These are phyloP conservation scores for Aspergillus latus DNA, from an alignment of 2,329 filamentous ascomycete genomes.

Conservation along the genomic window DNA sequence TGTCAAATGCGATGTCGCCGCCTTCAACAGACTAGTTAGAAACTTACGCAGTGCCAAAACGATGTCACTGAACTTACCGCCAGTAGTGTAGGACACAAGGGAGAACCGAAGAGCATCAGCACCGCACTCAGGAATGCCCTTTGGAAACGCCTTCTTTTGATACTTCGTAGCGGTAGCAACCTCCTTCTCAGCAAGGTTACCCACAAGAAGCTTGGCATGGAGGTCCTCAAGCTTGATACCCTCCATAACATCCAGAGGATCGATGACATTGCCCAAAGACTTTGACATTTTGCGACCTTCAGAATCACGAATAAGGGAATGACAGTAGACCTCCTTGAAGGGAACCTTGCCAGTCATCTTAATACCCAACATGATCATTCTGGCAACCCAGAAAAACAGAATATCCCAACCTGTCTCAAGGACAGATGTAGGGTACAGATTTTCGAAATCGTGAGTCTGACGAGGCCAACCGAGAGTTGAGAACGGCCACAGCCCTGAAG, in stretches of 20 bases:
- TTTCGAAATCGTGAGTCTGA: slow-evolving; percentile 73
- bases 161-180: slow-evolving; percentile 84
- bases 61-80: slow-evolving; percentile 47
- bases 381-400: slow-evolving; percentile 79
- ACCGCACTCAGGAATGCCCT: slow-evolving; percentile 91
- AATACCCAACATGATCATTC: slow-evolving; percentile 93
- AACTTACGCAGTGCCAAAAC: not conserved
- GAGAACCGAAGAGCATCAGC: slow-evolving; percentile 91
- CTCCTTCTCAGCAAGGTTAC: slow-evolving; percentile 83
- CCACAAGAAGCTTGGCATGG: slow-evolving; percentile 74
- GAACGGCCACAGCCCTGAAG: slow-evolving; percentile 91
- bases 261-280: slow-evolving; percentile 90
- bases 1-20: slow-evolving; percentile 57
- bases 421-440: slow-evolving; percentile 81
- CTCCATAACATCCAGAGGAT: slow-evolving; percentile 88
- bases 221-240: slow-evolving; percentile 77
- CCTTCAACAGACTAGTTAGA: slow-evolving; percentile 26
- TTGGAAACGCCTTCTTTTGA: slow-evolving; percentile 89
- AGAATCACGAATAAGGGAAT: slow-evolving; percentile 86
- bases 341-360: slow-evolving; percentile 90
- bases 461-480: slow-evolving; percentile 90
- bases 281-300: slow-evolving; percentile 98
- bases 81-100: slow-evolving; percentile 82
- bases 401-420: slow-evolving; percentile 96
- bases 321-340: slow-evolving; percentile 94